Evolutionary conservation across 164 flowering plant genomes (phyloP), one percentile per base, ranked within the genome.

Genomic region (Stephania cephalantha): DNA sequence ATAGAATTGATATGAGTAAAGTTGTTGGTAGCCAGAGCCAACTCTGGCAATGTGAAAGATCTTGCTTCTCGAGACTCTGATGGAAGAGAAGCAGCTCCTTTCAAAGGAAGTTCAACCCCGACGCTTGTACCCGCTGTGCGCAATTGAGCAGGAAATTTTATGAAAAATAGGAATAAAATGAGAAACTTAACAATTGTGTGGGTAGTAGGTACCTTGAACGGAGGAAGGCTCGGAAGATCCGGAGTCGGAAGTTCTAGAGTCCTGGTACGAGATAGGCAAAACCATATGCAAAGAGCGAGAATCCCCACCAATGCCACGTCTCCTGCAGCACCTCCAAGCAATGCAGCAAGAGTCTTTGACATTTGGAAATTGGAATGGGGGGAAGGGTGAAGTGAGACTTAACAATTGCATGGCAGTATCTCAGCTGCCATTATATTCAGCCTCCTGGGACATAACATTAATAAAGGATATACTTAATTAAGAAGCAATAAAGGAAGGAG

Each of bases 271-370:
- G 63, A 86, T 17, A 88, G 64, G 82, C 87, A 91, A 81, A 84
- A 89, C 89, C 92, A 88, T 68, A 90, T 17, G 30, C 90, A 77
- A 48, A 90, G 44, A 72, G 85, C 70, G 64, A 87, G 52, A 63
- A 94, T 73, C 79, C 84, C 90, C 77, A 87, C 88, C 84, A 91
- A 86, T 81, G 88, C 93, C 87, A 90, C 83, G 82, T 88, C 91
- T 88, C 98, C 98, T 87, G 90, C 97, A 92, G 92, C 97, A 84
- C 95, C 92, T 86, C 95, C 98, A 71, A 90, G 46, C 79, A 90
- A 79, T 82, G 91, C 93, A 85, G 96, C 97, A 92, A 90, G 93
- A 87, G 87, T 73, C 88, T 80, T 84, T 87, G 96, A 89, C 98
- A 94, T 94, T 82, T 89, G 89, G 85, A 82, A 79, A 25, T 25